Evolutionary conservation across 1,139 yeast genomes (phyloP), one percentile per base, ranked within the genome.

Genomic region (Blastobotrys capitulatus): DNA sequence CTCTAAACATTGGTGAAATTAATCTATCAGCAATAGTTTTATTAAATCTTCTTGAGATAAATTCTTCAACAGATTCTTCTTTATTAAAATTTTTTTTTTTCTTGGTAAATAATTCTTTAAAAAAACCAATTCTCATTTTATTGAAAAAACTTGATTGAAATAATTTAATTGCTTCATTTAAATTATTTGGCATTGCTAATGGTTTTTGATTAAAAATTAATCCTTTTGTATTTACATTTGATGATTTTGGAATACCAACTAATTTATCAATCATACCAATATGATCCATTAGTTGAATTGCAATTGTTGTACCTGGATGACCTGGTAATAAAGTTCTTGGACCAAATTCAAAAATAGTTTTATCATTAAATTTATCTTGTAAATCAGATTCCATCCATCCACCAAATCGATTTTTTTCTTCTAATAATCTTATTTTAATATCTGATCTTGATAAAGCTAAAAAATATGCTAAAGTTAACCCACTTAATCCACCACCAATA

Each of bases 401-500:
- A 16, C 97, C 97, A 6, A 79, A 70, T 43, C 79, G 68, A 1
- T 60, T 47, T 1, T 72, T 56, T 22, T 74, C 65, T 57, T 92
- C 97, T 53, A 75, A 77, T 0, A 92, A 64, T 1, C 79, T 78
- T 47, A 92, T 75, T 9, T 69, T 67, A 19, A 87, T 58, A 63
- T 88, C 96, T 0, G 74, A 74, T 46, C 96, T 73, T 13, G 86
- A 64, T 52, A 76, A 77, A 37, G 77, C 72, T 19, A 90, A 71
- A 58, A 86, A 86, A 65, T 86, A 89, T 0, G 94, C 83, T 58
- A 79, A 82, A 1, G 92, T 72, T 3, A 92, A 72, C 0, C 97
- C 97, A 1, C 96, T 84, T 2, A 90, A 77, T 0, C 98, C 98
- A 0, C 86, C 86, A 0, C 98, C 98, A 2, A 88, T 63, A 0